Evolutionary conservation across 371 early-diverging fungal species (phyloP), one percentile per base, ranked within the genome.

Genomic region (Globomyces sp.): DNA sequence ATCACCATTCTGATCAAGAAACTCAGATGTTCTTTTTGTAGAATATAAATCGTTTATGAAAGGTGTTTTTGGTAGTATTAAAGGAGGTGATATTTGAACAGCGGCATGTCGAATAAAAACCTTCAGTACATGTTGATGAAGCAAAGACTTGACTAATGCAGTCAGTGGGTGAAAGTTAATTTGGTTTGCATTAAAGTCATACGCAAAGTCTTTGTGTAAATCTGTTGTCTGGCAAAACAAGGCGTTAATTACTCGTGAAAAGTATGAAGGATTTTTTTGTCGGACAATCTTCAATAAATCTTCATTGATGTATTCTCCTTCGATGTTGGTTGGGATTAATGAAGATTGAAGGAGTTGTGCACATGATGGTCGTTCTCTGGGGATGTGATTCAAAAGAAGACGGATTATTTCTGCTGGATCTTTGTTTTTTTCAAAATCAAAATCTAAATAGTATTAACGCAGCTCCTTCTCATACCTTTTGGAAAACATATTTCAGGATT

Each of bases 301-400:
- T 71, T 96, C 96, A 49, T 88, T 86, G 63, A 96, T 85, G 68
- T 93, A 90, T 73, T 94, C 94, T 73, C 95, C 94, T 70, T 95
- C 96, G 4, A 73, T 45, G 8, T 40, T 44, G 6, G 42, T 43
- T 36, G 68, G 70, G 40, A 76, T 49, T 10, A 75, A 66, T 2
- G 67, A 61, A 0, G 73, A 72, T 64, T 76, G 71, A 43, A 95
- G 77, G 11, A 97, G 76, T 68, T 96, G 93, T 48, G 86, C 80
- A 58, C 92, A 91, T 44, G 90, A 89, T 9, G 92, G 93, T 10
- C 97, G 85, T 64, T 89, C 85, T 57, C 89, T 88, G 2, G 95
- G 90, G 53, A 83, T 81, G 64, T 94, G 93, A 24, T 82, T 85
- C 43, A 95, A 70, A 50, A 97, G 76, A 51, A 82, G 78, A 6